A percentile compares a stretch with the other conserved stretches of the same genome.
phyloP scores from a whole-genome alignment of 805 yeast genomes.

The Metschnikowia kofuensis region DNA sequence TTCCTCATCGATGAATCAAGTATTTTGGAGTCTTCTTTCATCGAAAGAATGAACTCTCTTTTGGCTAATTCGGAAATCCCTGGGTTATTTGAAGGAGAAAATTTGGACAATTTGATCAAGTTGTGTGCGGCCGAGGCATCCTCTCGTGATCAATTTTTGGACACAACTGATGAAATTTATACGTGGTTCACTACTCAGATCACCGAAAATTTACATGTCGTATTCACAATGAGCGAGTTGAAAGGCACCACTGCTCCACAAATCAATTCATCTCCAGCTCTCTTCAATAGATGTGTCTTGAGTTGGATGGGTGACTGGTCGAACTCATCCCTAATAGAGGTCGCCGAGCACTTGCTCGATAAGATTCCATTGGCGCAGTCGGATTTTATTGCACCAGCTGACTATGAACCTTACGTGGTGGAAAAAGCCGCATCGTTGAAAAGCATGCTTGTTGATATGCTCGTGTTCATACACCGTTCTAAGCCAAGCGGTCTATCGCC shows the following conservation, averaged over 20 bases:
- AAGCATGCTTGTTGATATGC: constrained; percentile 45
- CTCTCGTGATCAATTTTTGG: constrained; percentile 60
- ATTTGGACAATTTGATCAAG: constrained; percentile 48
- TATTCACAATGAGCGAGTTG: constrained; percentile 65
- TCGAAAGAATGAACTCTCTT: constrained; percentile 91
- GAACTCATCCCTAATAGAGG: constrained; percentile 42
- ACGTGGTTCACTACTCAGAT: constrained; percentile 71
- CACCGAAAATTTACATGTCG: constrained; percentile 72
- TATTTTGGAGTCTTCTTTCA: constrained; percentile 69
- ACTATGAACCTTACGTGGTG: constrained; percentile 13
- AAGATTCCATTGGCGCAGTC: constrained; percentile 54
- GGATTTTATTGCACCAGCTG: constrained; percentile 33
- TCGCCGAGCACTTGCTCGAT: constrained; percentile 43
- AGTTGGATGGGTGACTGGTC: constrained; percentile 91
- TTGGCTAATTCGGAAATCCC: constrained; percentile 92
- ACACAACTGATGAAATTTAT: constrained; percentile 66
- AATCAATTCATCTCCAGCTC: constrained; percentile 76
- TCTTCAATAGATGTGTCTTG: constrained; percentile 84
- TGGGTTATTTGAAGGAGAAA: constrained; percentile 80
- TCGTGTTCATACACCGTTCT: constrained; percentile 46
- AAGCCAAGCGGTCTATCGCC: constrained; percentile 14
- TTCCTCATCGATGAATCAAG: constrained; percentile 80
- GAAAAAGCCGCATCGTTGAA: constrained; percentile 26
- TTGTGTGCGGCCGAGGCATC: constrained; percentile 56
- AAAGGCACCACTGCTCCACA: constrained; percentile 33